Percentiles rank a stretch among this genome's conserved stretches.
phyloP scores from a whole-genome alignment of 371 early-diverging fungal species.

The Mucor circinelloides region DNA sequence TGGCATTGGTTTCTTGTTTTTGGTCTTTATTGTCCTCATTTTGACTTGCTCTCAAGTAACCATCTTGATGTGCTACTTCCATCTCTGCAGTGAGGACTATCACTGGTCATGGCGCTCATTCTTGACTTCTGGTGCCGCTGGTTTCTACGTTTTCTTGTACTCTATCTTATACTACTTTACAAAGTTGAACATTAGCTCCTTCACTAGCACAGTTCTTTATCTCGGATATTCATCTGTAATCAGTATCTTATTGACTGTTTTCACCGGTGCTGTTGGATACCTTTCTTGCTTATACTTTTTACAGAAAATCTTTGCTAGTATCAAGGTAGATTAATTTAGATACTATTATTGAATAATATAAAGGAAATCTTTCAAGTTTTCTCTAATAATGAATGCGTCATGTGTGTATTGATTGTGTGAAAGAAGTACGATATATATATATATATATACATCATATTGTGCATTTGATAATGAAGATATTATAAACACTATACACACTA shows the following conservation, averaged over 20 bases:
- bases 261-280: slow-evolving; percentile 75
- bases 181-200: slow-evolving; percentile 69
- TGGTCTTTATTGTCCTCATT: slow-evolving; percentile 82
- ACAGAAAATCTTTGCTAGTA: slow-evolving; percentile 78
- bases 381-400: not conserved
- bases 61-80: slow-evolving; percentile 88
- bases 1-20: slow-evolving; percentile 83
- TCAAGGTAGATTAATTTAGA: slow-evolving; percentile 74
- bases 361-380: not conserved
- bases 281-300: slow-evolving; percentile 77
- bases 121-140: slow-evolving; percentile 85
- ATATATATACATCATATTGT: too few species aligned
- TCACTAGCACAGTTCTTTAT: slow-evolving; percentile 84
- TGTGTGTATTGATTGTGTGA: too few species aligned
- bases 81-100: slow-evolving; percentile 91
- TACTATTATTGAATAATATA: not conserved
- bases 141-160: slow-evolving; percentile 88
- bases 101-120: slow-evolving; percentile 96
- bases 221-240: slow-evolving; percentile 89
- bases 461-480: too few species aligned
- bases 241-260: slow-evolving; percentile 67
- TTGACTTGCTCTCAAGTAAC: slow-evolving; percentile 86
- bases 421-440: too few species aligned
- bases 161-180: slow-evolving; percentile 80
- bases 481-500: too few species aligned